phyloP scores from a whole-genome alignment of 2,329 filamentous ascomycete genomes.

The Diaporthe australafricana region DNA sequence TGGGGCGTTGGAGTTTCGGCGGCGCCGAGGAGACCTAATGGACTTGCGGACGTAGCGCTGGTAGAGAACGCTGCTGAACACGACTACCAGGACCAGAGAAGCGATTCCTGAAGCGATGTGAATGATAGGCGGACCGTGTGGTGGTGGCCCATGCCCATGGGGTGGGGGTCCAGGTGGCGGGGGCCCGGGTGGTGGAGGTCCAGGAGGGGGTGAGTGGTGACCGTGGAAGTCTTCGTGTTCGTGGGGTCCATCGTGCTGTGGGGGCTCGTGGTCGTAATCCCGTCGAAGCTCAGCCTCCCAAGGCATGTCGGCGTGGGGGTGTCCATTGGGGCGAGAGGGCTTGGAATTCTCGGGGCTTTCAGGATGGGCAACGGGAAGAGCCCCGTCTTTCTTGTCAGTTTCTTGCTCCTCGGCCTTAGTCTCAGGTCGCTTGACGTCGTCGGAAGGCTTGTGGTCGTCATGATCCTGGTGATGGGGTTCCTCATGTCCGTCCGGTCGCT shows the following conservation, averaged over 20 bases:
- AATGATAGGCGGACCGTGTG: background rate
- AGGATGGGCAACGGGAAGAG: background rate
- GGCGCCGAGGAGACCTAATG: conserved; percentile 21
- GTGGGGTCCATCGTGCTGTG: conserved; percentile 31
- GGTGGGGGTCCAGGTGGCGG: background rate
- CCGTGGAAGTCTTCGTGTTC: conserved; percentile 20
- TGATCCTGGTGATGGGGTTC: background rate
- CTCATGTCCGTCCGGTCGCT: background rate
- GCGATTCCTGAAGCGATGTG: conserved; percentile 35
- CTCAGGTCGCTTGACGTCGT: background rate
- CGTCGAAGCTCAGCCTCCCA: conserved; percentile 34
- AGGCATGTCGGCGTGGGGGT: background rate
- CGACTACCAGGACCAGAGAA: conserved; percentile 42
- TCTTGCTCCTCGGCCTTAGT: background rate
- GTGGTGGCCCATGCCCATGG: background rate
- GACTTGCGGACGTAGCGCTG: conserved; percentile 42
- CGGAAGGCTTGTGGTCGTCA: conserved; percentile 13
- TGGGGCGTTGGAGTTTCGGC: conserved; percentile 27
- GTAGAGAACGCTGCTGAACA: conserved; percentile 43
- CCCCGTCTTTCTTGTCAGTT: background rate
- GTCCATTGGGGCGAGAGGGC: background rate
- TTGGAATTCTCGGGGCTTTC: background rate
- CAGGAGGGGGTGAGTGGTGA: conserved; percentile 9
- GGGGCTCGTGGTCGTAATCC: conserved; percentile 6
- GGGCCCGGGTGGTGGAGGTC: conserved; percentile 1